Base-by-base conservation (phyloP, 495 filamentous ascomycete genomes). In the Penicillium steckii region DNA sequence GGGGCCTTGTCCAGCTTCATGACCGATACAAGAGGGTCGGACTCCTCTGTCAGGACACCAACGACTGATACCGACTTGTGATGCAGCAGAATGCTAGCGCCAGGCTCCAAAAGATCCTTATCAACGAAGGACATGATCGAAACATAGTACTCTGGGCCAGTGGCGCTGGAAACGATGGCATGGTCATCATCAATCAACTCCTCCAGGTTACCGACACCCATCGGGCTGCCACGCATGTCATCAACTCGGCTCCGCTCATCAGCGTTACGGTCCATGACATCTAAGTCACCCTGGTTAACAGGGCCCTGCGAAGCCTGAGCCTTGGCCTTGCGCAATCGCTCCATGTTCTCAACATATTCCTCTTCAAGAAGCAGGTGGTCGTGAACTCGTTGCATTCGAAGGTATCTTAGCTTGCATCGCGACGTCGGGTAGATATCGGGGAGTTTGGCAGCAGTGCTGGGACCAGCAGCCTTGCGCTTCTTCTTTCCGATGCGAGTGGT, bases 71-170 rank as follows among this genome's bases (percentile, higher is more conserved):
- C 95, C 17, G 87, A 91, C 73, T 99, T 99, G 73, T 99, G 94
- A 64, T 99, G 94, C 41, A 99, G 77, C 24, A 99, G 77, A 51
- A 99, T 93, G 64, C 90, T 96, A 15, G 94, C 92, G 46, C 94
- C 94, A 4, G 94, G 94, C 70, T 99, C 94, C 13, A 99, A 83
- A 9, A 99, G 81, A 63, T 99, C 94, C 73, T 99, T 99, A 77
- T 99, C 94, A 32, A 99, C 94, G 61, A 99, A 99, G 33, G 93
- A 97, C 94, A 99, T 99, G 80, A 99, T 99, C 45, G 91, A 96
- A 52, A 99, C 94, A 68, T 99, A 99, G 77, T 97, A 99, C 69
- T 99, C 94, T 2, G 94, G 95, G 0, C 94, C 94, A 10, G 95
- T 97, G 3, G 95, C 93, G 67, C 90, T 96, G 8, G 90, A 96